Conservation (phyloP, 2,329 filamentous ascomycete genomes). For the Lachnellula cervina region DNA sequence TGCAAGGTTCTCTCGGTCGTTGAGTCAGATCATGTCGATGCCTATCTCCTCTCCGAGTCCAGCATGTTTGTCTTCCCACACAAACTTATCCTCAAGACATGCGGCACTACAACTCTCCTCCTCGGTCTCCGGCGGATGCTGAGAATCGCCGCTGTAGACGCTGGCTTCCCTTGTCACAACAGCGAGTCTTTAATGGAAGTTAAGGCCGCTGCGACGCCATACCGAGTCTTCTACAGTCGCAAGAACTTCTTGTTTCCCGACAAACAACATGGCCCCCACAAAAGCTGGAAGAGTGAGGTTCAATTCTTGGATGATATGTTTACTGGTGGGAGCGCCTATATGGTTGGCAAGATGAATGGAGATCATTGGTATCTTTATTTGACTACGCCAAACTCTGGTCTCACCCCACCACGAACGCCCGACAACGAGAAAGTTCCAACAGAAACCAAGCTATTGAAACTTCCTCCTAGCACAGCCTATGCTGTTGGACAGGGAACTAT, state of each 20-base stretch:
- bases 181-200: conserved; percentile 62
- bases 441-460: conserved; percentile 30
- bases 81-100: conserved; percentile 98
- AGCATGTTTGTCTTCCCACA: conserved; percentile 99
- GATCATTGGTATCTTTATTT: conserved; percentile 99
- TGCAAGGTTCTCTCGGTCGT: conserved; percentile 96
- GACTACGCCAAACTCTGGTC: conserved; percentile 73
- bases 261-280: conserved; percentile 87
- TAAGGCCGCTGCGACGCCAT: conserved; percentile 75
- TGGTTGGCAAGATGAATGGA: conserved; percentile 99
- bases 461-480: conserved; percentile 32
- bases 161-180: conserved; percentile 81
- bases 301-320: conserved; percentile 90
- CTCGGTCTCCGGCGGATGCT: conserved; percentile 85
- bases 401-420: conserved; percentile 81
- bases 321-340: conserved; percentile 88
- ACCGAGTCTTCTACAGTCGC: conserved; percentile 96
- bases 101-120: conserved; percentile 90
- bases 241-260: conserved; percentile 98
- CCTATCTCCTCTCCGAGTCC: conserved; percentile 94
- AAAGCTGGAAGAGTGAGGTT: conserved; percentile 97
- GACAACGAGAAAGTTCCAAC: conserved; percentile 40
- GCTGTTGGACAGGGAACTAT: conserved; percentile 16
- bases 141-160: conserved; percentile 81
- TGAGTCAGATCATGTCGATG: conserved; percentile 88